Evolutionary conservation across 768 basidiomycete species (phyloP).

Genomic region (Cystofilobasidium capitatum): DNA sequence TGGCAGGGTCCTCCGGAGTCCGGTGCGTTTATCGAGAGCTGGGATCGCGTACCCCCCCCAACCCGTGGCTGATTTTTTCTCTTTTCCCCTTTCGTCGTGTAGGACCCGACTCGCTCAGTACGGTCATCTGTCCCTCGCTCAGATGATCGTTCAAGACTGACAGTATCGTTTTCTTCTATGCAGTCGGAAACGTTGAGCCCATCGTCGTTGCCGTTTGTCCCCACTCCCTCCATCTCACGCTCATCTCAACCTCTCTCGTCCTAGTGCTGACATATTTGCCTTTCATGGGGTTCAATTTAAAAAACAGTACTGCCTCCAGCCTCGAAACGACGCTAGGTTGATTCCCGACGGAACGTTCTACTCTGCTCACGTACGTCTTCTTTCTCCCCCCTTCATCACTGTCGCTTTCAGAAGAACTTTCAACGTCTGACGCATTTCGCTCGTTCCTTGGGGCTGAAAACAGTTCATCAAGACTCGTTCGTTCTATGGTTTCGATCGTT

Average conservation of each 20-base stretch:
- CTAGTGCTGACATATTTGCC: not conserved
- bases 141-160: not conserved
- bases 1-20: too few relatives aligned
- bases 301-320: constrained; percentile 45
- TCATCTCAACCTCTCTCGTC: not conserved
- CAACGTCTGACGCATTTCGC: not conserved
- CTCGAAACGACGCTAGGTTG: constrained; percentile 38
- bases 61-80: not conserved
- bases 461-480: constrained; percentile 43
- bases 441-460: too few relatives aligned
- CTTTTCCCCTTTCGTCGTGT: not conserved
- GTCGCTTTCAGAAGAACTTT: constrained; percentile 9
- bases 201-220: constrained; percentile 23
- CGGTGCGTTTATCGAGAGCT: too few relatives aligned
- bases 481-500: not conserved
- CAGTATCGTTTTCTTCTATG: not conserved
- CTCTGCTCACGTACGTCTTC: constrained; percentile 38
- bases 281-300: too few relatives aligned
- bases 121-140: not conserved
- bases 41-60: too few relatives aligned
- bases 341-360: constrained; percentile 36
- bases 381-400: constrained; percentile 6
- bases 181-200: constrained; percentile 27
- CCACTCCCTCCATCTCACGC: too few relatives aligned
- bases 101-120: constrained; percentile 21